Percentiles rank a stretch among this genome's conserved stretches.
Conservation (phyloP, 2,329 filamentous ascomycete genomes). For the Aureobasidium sp. region DNA sequence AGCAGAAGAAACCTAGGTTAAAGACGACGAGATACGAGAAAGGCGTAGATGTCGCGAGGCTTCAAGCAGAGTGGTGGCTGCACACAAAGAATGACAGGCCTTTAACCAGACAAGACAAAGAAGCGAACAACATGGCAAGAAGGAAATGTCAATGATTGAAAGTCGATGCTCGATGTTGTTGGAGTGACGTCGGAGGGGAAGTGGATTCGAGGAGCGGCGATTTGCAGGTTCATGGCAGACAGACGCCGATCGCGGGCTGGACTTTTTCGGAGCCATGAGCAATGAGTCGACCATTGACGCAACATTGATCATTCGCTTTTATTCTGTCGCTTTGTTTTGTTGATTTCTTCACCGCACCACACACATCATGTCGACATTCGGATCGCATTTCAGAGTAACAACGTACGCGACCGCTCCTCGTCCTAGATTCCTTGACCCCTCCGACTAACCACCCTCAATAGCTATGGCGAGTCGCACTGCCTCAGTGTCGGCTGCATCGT, state of each 20-base stretch:
- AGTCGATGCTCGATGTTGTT: background rate
- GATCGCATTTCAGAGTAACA: slow-evolving; percentile 70
- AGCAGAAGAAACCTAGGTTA: background rate
- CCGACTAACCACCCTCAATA: slow-evolving; percentile 24
- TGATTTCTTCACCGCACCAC: background rate
- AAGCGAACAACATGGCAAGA: background rate
- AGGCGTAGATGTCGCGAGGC: background rate
- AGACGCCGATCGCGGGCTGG: slow-evolving; percentile 7
- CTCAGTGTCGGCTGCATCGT: slow-evolving; percentile 90
- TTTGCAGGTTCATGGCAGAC: background rate
- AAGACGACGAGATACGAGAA: background rate
- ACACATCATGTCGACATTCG: slow-evolving; percentile 74
- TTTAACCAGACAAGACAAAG: background rate
- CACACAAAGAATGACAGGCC: background rate
- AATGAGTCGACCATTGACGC: background rate
- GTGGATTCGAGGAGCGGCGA: background rate
- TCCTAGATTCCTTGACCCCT: slow-evolving; percentile 16
- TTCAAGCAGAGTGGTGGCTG: background rate
- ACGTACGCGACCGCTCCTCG: slow-evolving; percentile 48
- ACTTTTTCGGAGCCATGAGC: slow-evolving; percentile 8
- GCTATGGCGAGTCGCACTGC: slow-evolving; percentile 83
- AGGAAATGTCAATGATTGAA: background rate
- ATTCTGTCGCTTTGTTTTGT: background rate
- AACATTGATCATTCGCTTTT: background rate
- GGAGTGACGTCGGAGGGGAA: background rate